These are phyloP conservation scores for Globisporangium solare DNA, from an alignment of 352 stramenopile species.

Conservation along the genomic window DNA sequence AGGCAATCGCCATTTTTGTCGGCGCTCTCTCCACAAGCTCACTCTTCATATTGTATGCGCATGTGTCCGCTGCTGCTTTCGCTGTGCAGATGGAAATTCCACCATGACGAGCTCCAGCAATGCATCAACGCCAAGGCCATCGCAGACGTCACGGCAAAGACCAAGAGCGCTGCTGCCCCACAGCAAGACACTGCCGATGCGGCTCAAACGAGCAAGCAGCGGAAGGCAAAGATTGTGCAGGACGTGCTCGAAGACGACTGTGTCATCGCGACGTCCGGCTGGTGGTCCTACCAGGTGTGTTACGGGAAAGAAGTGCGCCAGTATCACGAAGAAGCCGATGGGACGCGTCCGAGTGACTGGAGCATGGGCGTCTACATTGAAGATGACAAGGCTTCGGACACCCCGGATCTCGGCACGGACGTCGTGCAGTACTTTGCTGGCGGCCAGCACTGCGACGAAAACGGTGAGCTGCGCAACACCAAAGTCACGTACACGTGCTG, in stretches of 20 bases:
- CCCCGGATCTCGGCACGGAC: conserved; percentile 25
- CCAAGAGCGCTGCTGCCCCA: conserved; percentile 11
- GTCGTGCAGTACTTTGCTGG: conserved; percentile 70
- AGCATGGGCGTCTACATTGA: conserved; percentile 71
- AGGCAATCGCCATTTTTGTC: neutral
- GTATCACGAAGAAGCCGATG: conserved; percentile 74
- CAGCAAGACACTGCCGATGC: conserved; percentile 32
- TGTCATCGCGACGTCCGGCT: conserved; percentile 51
- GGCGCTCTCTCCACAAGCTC: neutral
- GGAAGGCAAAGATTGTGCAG: conserved; percentile 40
- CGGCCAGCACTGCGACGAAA: conserved; percentile 82
- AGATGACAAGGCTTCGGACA: conserved; percentile 22
- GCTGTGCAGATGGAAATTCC: conserved; percentile 64
- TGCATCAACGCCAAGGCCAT: conserved; percentile 63
- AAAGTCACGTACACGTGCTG: conserved; percentile 80
- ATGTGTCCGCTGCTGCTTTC: neutral
- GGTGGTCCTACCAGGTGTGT: conserved; percentile 86
- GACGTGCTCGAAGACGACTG: conserved; percentile 46
- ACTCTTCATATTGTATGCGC: too few species aligned
- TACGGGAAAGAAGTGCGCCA: conserved; percentile 79
- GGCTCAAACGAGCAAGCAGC: conserved; percentile 23
- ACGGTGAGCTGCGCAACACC: conserved; percentile 62
- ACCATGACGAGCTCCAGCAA: conserved; percentile 68
- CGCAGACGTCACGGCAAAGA: conserved; percentile 36
- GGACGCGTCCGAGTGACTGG: conserved; percentile 69